These are phyloP conservation scores for Sungouiella thailandica DNA, from an alignment of 805 yeast genomes.

Conservation along the genomic window DNA sequence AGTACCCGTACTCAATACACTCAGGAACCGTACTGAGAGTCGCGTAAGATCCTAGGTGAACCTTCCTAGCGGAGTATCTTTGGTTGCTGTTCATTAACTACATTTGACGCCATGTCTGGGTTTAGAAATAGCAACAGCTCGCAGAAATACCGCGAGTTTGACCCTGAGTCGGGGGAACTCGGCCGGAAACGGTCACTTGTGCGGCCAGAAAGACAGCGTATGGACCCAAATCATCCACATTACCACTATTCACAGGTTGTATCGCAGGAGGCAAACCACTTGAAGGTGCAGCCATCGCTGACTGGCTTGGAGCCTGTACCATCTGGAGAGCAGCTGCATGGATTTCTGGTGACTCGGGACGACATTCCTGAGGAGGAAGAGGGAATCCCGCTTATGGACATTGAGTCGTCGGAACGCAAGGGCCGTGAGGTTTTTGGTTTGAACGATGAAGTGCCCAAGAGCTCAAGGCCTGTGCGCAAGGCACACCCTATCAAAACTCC, in stretches of 20 bases:
- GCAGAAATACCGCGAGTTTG: constrained; percentile 34
- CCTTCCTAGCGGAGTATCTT: too few relatives aligned
- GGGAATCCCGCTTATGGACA: constrained; percentile 42
- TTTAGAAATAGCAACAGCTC: constrained; percentile 22
- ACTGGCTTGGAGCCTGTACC: constrained; percentile 64
- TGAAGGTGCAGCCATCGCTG: constrained; percentile 61
- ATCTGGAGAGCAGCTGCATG: constrained; percentile 1
- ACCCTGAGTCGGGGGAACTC: constrained; percentile 38
- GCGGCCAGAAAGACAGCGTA: constrained; percentile 74
- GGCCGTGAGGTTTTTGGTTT: constrained; percentile 55
- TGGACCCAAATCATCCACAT: constrained; percentile 66
- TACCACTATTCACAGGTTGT: constrained; percentile 75
- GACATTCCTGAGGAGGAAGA: constrained; percentile 24
- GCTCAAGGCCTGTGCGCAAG: constrained; percentile 15
- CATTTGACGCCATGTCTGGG: constrained; percentile 30
- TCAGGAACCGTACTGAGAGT: too few relatives aligned
- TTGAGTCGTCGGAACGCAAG: constrained; percentile 13
- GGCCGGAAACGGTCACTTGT: constrained; percentile 66
- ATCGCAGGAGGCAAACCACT: constrained; percentile 55
- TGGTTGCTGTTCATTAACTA: too few relatives aligned
- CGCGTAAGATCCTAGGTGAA: too few relatives aligned
- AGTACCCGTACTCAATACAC: too few relatives aligned
- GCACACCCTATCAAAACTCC: constrained; percentile 12
- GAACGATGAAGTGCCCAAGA: constrained; percentile 49
- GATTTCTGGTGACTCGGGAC: neutral